These are phyloP conservation scores for Lotus japonicus DNA, from an alignment of 306 rosid genomes.

Conservation along the genomic window DNA sequence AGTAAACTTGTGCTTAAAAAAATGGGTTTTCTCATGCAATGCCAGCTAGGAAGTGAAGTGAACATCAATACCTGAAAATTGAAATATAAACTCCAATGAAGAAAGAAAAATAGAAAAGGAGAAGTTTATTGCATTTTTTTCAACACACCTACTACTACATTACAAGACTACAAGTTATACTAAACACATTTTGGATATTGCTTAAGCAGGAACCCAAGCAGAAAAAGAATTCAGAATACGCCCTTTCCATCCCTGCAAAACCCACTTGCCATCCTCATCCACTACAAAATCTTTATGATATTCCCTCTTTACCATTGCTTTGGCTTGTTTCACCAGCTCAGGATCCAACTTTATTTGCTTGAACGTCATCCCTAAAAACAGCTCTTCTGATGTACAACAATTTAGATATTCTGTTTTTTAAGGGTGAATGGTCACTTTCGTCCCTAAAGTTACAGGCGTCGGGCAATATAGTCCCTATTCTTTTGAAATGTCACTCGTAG, in stretches of 20 bases:
- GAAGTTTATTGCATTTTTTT: neutral
- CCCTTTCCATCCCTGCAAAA: conserved; percentile 82
- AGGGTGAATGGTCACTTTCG: no score
- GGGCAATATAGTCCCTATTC: no score
- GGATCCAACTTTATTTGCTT: conserved; percentile 45
- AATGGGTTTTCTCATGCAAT: neutral
- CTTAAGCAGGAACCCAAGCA: conserved; percentile 59
- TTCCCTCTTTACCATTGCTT: conserved; percentile 40
- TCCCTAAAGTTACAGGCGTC: no score
- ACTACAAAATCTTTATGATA: conserved; percentile 63
- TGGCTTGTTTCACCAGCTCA: conserved; percentile 34
- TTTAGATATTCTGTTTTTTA: no score
- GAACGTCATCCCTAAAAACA: no score
- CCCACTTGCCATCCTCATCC: conserved; percentile 63
- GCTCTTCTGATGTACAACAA: no score
- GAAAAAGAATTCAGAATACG: conserved; percentile 78
- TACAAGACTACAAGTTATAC: neutral
- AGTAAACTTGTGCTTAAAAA: neutral
- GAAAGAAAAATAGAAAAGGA: neutral
- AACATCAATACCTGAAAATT: conserved; percentile 7
- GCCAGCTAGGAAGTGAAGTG: conserved; percentile 1
- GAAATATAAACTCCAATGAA: neutral
- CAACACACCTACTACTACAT: neutral
- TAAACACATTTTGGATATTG: neutral
- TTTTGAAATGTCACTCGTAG: no score